A percentile compares a stretch with the other conserved stretches of the same genome.
phyloP scores from a whole-genome alignment of 805 yeast species.

The Kodamaea neixiangensis region DNA sequence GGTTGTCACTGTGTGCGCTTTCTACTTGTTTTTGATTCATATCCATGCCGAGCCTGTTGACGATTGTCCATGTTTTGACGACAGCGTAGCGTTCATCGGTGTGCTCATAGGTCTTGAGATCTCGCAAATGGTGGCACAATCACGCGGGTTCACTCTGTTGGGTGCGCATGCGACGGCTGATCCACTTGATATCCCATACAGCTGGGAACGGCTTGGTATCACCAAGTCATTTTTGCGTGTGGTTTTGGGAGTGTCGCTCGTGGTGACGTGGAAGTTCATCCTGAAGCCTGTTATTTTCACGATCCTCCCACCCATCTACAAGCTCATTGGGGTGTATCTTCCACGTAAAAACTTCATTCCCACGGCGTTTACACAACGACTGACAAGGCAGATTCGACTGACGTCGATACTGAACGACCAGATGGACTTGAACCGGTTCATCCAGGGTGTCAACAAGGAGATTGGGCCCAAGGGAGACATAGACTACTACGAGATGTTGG shows the following conservation, averaged over 20 bases:
- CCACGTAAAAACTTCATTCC: constrained; percentile 41
- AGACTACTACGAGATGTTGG: constrained; percentile 43
- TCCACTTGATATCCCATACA: constrained; percentile 45
- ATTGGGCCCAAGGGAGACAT: constrained; percentile 42
- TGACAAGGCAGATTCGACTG: constrained; percentile 38
- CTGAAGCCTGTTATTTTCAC: constrained; percentile 68
- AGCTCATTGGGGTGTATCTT: constrained; percentile 36
- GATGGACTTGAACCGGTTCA: constrained; percentile 7
- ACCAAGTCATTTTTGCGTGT: constrained; percentile 48
- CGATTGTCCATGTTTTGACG: constrained; percentile 95
- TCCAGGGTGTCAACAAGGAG: constrained; percentile 25
- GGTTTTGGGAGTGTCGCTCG: constrained; percentile 58
- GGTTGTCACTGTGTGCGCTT: constrained; percentile 36
- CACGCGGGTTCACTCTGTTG: constrained; percentile 12
- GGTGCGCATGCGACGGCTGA: constrained; percentile 11
- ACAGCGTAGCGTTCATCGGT: constrained; percentile 89
- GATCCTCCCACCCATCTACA: constrained; percentile 61
- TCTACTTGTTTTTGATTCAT: constrained; percentile 55
- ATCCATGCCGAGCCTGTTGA: constrained; percentile 84
- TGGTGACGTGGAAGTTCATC: constrained; percentile 71
- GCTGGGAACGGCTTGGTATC: constrained; percentile 44
- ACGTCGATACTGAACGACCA: constrained; percentile 31
- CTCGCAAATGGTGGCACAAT: constrained; percentile 49
- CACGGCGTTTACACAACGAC: constrained; percentile 36
- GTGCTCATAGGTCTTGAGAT: constrained; percentile 79